Percentiles rank a stretch among this genome's conserved stretches.
phyloP scores from a whole-genome alignment of 2,329 filamentous ascomycete species.

The Delphinella strobiligena region DNA sequence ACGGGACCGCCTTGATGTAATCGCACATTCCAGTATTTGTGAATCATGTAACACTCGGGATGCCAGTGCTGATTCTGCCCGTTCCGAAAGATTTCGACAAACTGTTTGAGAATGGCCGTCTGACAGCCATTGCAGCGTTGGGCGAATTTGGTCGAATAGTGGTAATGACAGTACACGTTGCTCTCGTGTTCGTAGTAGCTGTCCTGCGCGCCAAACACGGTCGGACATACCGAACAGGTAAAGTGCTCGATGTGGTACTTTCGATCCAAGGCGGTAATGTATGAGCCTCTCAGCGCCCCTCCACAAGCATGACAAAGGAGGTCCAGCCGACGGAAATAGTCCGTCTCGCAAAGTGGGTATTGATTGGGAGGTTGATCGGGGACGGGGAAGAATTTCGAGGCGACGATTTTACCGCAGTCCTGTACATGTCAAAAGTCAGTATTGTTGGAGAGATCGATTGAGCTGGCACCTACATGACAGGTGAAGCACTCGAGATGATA shows the following conservation, averaged over 20 bases:
- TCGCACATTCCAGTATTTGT: constrained; percentile 99
- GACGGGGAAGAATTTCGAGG: constrained; percentile 96
- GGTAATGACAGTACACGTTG: constrained; percentile 94
- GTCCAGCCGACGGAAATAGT: constrained; percentile 89
- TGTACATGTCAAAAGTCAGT: constrained; percentile 32
- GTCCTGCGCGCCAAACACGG: constrained; percentile 95
- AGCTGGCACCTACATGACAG: constrained; percentile 61
- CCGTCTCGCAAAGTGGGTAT: constrained; percentile 93
- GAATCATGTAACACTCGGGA: constrained; percentile 99
- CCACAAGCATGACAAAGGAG: constrained; percentile 87
- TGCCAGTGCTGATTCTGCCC: constrained; percentile 99
- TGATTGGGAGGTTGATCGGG: constrained; percentile 81
- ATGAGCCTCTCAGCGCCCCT: constrained; percentile 84
- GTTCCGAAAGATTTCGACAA: constrained; percentile 96
- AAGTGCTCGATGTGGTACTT: constrained; percentile 99
- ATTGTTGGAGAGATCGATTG: too few species aligned
- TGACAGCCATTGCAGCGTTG: constrained; percentile 95
- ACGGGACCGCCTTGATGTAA: constrained; percentile 31
- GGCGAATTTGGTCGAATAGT: constrained; percentile 95
- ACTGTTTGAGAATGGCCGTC: constrained; percentile 95
- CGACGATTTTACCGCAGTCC: constrained; percentile 95
- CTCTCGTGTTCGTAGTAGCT: constrained; percentile 98
- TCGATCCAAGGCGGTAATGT: constrained; percentile 92
- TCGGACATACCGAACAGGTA: constrained; percentile 91
- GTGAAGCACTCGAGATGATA: constrained; percentile 98